phyloP scores from a whole-genome alignment of 331 rosid genomes.

The Malus hybrid region DNA sequence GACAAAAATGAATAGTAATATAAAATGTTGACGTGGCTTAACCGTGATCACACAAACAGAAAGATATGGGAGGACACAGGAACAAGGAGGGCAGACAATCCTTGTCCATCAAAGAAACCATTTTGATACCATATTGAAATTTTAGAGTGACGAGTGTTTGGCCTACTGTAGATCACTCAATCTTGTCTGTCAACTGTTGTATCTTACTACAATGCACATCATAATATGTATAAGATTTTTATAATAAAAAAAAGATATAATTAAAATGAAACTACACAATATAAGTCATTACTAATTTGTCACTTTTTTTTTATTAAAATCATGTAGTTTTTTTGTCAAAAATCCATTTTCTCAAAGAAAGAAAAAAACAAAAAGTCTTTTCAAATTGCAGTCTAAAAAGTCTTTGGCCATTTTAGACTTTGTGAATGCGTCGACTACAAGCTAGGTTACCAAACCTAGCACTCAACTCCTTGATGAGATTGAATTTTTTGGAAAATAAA shows the following conservation, averaged over 20 bases:
- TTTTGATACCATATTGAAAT: too few species aligned
- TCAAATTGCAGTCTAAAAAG: neutral
- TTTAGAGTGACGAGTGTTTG: neutral
- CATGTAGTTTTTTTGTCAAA: neutral
- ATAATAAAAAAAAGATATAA: too few species aligned
- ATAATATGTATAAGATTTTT: too few species aligned
- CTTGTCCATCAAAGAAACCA: too few species aligned
- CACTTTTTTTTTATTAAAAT: neutral
- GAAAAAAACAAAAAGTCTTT: neutral
- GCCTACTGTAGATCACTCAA: neutral
- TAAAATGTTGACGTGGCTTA: too few species aligned
- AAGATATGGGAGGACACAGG: too few species aligned
- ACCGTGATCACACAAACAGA: too few species aligned
- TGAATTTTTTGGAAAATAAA: slow-evolving; percentile 5
- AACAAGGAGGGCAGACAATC: too few species aligned
- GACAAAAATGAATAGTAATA: too few species aligned
- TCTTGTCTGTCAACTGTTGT: too few species aligned
- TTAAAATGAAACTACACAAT: neutral
- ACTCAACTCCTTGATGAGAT: neutral
- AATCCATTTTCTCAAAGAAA: neutral
- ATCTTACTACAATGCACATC: neutral
- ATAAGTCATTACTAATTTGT: neutral
- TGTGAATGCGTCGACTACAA: neutral
- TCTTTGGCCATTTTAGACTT: neutral
- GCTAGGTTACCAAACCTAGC: neutral